phyloP scores from a whole-genome alignment of 1,284 basidiomycete species.

The Uromyces viciae-fabae region DNA sequence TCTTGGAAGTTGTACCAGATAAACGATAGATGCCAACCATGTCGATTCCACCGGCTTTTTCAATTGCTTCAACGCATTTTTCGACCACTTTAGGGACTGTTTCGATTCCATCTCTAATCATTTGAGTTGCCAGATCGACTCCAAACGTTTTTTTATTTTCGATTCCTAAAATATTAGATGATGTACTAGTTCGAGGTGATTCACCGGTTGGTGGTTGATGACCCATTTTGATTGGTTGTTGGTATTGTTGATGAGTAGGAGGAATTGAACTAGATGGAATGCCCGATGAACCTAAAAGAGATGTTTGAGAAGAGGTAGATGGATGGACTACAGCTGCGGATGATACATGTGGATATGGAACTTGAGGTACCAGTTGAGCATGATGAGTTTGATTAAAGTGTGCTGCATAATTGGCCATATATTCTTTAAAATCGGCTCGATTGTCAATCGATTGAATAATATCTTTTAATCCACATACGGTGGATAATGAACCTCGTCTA shows the following conservation, averaged over 20 bases:
- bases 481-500: slow-evolving; percentile 53
- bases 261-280: slow-evolving; percentile 15
- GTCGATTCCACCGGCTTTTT: slow-evolving; percentile 73
- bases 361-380: slow-evolving; percentile 12
- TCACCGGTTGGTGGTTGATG: slow-evolving; percentile 17
- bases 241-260: background rate
- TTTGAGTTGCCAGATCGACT: slow-evolving; percentile 83
- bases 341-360: slow-evolving; percentile 15
- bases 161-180: background rate
- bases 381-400: slow-evolving; percentile 42
- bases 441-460: slow-evolving; percentile 90
- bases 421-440: slow-evolving; percentile 86
- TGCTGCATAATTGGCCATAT: slow-evolving; percentile 91
- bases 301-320: slow-evolving; percentile 49
- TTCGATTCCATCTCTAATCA: slow-evolving; percentile 72
- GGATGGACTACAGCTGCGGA: slow-evolving; percentile 36
- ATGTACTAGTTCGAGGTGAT: slow-evolving; percentile 14
- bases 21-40: slow-evolving; percentile 90
- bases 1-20: slow-evolving; percentile 83
- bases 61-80: slow-evolving; percentile 87
- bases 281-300: background rate
- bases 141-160: slow-evolving; percentile 72
- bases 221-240: slow-evolving; percentile 5
- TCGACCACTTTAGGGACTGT: slow-evolving; percentile 83
- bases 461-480: slow-evolving; percentile 71